Evolutionary conservation across 495 filamentous ascomycete genomes (phyloP), one percentile per base, ranked within the genome.

Genomic region (Penicillium lagena): DNA sequence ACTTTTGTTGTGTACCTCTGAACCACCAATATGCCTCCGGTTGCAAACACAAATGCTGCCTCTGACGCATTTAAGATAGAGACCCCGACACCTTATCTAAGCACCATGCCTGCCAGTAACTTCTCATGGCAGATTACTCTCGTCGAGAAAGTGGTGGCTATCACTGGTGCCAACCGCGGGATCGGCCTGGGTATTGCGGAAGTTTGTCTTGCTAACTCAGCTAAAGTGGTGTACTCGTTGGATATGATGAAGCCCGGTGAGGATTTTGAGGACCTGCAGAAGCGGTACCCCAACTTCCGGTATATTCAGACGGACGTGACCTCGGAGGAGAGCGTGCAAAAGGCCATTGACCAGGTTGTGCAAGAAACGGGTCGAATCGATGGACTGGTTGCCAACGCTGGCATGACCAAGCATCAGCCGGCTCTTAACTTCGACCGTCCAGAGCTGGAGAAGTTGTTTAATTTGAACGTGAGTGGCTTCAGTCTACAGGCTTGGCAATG

Each of bases 341-440:
- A 62, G 22, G 64, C 67, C 1, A 57, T 73, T 40, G 58, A 67
- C 29, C 45, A 54, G 22, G 59, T 73, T 9, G 61, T 71, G 7
- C 54, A 58, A n/a, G 51, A 56, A 32, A 53, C 56, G 13, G 62
- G 64, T 29, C 49, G 58, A 1, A 60, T 69, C 13, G 62, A 67
- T 34, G 64, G 64, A 9, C 43, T 67, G 39, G 55, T 70, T 4
- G 61, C 60, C 48, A 68, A 67, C 42, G 66, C 70, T 4, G 70
- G 70, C 12, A 67, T 69, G 62, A 71, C 70, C 31, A 71, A 71
- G 45, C 70, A 70, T 37, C 68, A 70, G 39, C 68, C 66, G 7
- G 68, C 70, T 6, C 51, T 71, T 9, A 50, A 70, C 27, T 71
- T 73, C 46, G 58, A 54, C 2, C 57, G 62, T 7, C 48, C 54